Conservation (phyloP, 441 rosid species). For the Bruguiera hainesii region DNA sequence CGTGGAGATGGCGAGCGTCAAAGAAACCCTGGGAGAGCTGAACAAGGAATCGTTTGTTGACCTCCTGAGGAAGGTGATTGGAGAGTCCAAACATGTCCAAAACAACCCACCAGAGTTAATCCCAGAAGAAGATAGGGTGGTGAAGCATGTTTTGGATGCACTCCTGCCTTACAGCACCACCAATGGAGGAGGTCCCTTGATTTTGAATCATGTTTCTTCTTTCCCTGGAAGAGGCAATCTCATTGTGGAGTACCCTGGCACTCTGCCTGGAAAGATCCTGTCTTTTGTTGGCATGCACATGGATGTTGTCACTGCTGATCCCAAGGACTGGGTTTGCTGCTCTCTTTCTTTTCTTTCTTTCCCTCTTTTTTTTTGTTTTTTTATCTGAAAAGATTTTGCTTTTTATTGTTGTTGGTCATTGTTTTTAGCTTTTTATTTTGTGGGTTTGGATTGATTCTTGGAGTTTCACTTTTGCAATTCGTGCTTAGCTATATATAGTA, state of each 20-base stretch:
- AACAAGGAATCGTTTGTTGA: slow-evolving; percentile 58
- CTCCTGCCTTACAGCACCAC: slow-evolving; percentile 80
- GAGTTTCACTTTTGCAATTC: not conserved
- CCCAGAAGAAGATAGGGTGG: slow-evolving; percentile 82
- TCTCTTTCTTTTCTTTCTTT: not conserved
- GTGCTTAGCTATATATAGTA: not conserved
- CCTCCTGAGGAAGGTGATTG: slow-evolving; percentile 69
- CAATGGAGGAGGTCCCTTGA: slow-evolving; percentile 78
- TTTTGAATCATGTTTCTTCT: slow-evolving; percentile 67
- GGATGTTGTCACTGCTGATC: slow-evolving; percentile 98
- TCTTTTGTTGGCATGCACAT: slow-evolving; percentile 99
- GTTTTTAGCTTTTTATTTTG: not conserved
- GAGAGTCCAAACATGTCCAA: slow-evolving; percentile 73
- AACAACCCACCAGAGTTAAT: slow-evolving; percentile 95
- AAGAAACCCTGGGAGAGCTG: slow-evolving; percentile 54
- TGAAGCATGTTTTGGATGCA: slow-evolving; percentile 60
- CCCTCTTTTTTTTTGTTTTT: not conserved
- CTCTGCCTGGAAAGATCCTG: slow-evolving; percentile 69
- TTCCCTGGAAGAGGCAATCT: slow-evolving; percentile 76
- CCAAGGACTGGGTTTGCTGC: slow-evolving; percentile 73
- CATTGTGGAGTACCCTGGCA: slow-evolving; percentile 93
- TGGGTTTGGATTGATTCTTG: not conserved
- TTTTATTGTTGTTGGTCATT: not conserved
- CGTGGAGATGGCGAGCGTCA: slow-evolving; percentile 21
- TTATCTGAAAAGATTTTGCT: not conserved